phyloP scores from a whole-genome alignment of 2,329 filamentous ascomycete species.

The Lithohypha guttulata region DNA sequence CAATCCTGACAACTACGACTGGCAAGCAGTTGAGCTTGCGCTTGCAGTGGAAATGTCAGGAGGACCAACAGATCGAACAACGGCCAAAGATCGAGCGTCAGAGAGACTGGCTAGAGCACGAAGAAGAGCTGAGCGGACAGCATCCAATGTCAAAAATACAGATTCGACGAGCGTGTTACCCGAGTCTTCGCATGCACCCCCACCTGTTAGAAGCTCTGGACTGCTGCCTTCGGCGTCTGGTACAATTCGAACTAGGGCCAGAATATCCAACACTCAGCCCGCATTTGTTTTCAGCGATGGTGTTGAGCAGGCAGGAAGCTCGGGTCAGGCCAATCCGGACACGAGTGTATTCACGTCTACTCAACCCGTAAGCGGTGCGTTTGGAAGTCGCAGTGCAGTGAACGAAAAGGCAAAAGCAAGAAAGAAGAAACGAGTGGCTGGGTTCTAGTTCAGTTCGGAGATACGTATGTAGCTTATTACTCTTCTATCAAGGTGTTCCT shows the following conservation, averaged over 20 bases:
- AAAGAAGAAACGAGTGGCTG: conserved; percentile 11
- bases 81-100: not conserved
- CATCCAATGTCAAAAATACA: not conserved
- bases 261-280: too few species aligned
- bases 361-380: conserved; percentile 18
- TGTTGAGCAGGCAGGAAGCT: conserved; percentile 10
- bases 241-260: too few species aligned
- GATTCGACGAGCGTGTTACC: conserved; percentile 8
- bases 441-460: conserved; percentile 17
- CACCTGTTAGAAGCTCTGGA: not conserved
- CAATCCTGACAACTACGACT: conserved; percentile 8
- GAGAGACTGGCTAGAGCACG: not conserved
- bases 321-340: conserved; percentile 6
- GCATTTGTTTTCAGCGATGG: conserved; percentile 10
- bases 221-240: too few species aligned
- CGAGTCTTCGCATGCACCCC: conserved; percentile 8
- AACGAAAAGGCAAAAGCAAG: conserved; percentile 11
- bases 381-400: conserved; percentile 11
- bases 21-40: not conserved
- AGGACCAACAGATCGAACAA: not conserved
- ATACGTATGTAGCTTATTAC: too few species aligned
- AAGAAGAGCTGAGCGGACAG: not conserved
- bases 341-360: conserved; percentile 12
- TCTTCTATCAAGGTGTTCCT: too few species aligned
- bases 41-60: not conserved